phyloP scores from a whole-genome alignment of 371 early-diverging fungal genomes.

The Apophysomyces variabilis region DNA sequence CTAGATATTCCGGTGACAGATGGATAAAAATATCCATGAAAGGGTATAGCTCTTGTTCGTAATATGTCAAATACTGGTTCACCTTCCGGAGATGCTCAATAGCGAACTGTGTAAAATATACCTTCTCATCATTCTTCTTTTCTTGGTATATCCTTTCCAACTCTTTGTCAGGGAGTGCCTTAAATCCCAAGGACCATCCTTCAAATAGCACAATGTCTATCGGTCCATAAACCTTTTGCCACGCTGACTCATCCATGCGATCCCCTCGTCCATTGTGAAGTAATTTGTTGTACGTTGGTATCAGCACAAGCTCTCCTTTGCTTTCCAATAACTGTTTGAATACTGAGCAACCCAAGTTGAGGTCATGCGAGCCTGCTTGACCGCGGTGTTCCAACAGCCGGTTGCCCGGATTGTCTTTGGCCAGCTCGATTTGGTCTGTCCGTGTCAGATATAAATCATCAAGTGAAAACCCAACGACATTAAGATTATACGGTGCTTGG shows the following conservation, averaged over 20 bases:
- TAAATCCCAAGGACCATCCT: conserved; percentile 95
- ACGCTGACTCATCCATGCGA: conserved; percentile 57
- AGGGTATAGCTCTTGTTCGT: conserved; percentile 62
- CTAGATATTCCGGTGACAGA: conserved; percentile 61
- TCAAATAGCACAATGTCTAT: conserved; percentile 88
- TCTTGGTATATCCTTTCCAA: conserved; percentile 36
- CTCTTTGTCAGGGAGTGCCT: conserved; percentile 47
- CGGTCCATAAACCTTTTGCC: conserved; percentile 61
- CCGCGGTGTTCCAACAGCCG: conserved; percentile 79
- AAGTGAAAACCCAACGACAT: conserved; percentile 71
- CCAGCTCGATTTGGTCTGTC: conserved; percentile 63
- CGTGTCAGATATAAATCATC: conserved; percentile 89
- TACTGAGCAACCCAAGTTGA: conserved; percentile 59
- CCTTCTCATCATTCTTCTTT: neutral
- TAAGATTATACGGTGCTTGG: conserved; percentile 50
- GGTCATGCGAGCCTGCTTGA: conserved; percentile 90
- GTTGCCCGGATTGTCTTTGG: conserved; percentile 61
- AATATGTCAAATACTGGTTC: conserved; percentile 57
- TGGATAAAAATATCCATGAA: conserved; percentile 81
- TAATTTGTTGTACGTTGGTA: conserved; percentile 88
- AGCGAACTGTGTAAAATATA: conserved; percentile 15
- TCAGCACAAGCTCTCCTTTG: conserved; percentile 31
- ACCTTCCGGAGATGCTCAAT: conserved; percentile 53
- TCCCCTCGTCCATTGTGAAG: conserved; percentile 82
- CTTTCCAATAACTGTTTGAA: conserved; percentile 51